Conservation (phyloP, 331 rosid genomes). For the Ulmus americana region DNA sequence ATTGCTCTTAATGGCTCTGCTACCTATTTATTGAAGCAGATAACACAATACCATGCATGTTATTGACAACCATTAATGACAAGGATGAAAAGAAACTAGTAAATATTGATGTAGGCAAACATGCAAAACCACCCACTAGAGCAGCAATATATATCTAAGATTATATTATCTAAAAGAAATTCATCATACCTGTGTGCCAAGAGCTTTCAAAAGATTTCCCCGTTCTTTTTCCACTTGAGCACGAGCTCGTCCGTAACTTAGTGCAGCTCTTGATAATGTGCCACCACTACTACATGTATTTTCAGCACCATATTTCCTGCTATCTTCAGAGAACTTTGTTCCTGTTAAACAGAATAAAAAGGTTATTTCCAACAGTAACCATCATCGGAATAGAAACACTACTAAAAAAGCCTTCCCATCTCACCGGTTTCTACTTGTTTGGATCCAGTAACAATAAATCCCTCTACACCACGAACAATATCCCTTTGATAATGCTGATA, state of each 20-base stretch:
- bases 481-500: constrained; percentile 95
- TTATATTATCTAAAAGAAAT: background rate
- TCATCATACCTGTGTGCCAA: constrained; percentile 79
- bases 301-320: constrained; percentile 90
- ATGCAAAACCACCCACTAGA: background rate
- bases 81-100: background rate
- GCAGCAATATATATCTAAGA: background rate
- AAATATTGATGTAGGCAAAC: background rate
- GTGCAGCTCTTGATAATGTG: constrained; percentile 74
- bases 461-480: constrained; percentile 94
- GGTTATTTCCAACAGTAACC: background rate
- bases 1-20: constrained; percentile 95
- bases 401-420: constrained; percentile 22
- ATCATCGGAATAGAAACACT: background rate
- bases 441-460: constrained; percentile 89
- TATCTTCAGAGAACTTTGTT: constrained; percentile 91
- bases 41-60: constrained; percentile 19
- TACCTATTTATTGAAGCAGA: constrained; percentile 43
- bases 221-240: constrained; percentile 97
- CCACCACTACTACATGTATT: constrained; percentile 87
- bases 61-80: constrained; percentile 5
- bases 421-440: constrained; percentile 93
- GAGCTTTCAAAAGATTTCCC: constrained; percentile 77
- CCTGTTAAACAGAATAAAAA: constrained; percentile 44
- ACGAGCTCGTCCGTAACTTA: constrained; percentile 69